Conservation (phyloP, 768 basidiomycete genomes). For the Thelephora aurantiotincta region DNA sequence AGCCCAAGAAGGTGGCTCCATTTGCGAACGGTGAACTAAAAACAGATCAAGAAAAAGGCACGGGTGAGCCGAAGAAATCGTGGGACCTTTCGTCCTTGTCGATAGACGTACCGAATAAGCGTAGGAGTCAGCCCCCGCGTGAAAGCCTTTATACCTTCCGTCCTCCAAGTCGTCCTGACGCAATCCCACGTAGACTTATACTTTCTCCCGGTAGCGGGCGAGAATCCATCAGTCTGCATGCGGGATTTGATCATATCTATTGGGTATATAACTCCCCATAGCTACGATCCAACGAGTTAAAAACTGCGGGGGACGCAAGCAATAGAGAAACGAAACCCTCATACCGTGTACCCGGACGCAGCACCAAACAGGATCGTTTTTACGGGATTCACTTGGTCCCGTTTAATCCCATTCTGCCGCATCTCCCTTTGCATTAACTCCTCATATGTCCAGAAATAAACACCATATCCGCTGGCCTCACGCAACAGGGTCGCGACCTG, state of each 20-base stretch:
- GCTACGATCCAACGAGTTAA: slow-evolving; percentile 23
- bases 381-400: slow-evolving; percentile 65
- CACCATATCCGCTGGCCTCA: slow-evolving; percentile 70
- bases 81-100: not conserved
- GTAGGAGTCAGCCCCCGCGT: slow-evolving; percentile 87
- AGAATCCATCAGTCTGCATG: slow-evolving; percentile 90
- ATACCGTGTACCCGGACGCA: slow-evolving; percentile 79
- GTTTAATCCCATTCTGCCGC: slow-evolving; percentile 47
- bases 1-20: slow-evolving; percentile 92
- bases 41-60: slow-evolving; percentile 1
- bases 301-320: slow-evolving; percentile 1
- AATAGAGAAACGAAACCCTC: slow-evolving; percentile 13
- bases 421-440: slow-evolving; percentile 83
- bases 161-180: slow-evolving; percentile 66
- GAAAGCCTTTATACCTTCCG: slow-evolving; percentile 78
- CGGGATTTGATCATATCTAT: slow-evolving; percentile 95
- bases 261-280: slow-evolving; percentile 90
- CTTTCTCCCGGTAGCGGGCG: slow-evolving; percentile 58
- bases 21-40: slow-evolving; percentile 88
- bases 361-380: slow-evolving; percentile 84
- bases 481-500: slow-evolving; percentile 79
- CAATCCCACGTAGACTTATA: slow-evolving; percentile 78
- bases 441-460: slow-evolving; percentile 90
- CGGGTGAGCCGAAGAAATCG: not conserved
- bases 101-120: slow-evolving; percentile 57